phyloP scores from a whole-genome alignment of 1,284 basidiomycete genomes.

The Lignosus rhinocerotis region DNA sequence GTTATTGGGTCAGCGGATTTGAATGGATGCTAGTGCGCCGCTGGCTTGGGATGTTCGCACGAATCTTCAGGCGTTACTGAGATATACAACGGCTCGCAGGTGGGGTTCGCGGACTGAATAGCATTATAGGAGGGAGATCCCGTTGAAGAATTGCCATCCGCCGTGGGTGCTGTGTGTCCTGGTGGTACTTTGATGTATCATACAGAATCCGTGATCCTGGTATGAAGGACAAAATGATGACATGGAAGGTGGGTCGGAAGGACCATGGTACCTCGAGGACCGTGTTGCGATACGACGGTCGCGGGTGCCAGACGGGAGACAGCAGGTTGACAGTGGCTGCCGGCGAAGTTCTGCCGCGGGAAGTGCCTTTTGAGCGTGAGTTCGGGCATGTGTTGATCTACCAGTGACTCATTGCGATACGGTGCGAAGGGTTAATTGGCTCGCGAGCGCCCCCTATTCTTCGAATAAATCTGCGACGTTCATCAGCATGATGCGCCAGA shows the following conservation, averaged over 20 bases:
- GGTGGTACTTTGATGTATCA: conserved; percentile 14
- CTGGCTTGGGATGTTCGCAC: conserved; percentile 4
- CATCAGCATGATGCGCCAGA: conserved; percentile 5
- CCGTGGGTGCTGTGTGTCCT: conserved; percentile 20
- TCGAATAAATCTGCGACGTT: background rate
- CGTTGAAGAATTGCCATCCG: conserved; percentile 9
- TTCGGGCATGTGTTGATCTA: conserved; percentile 1
- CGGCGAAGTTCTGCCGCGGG: conserved; percentile 19
- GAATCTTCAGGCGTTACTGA: conserved; percentile 3
- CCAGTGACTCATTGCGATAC: conserved; percentile 11
- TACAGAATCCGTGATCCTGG: background rate
- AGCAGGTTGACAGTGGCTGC: background rate
- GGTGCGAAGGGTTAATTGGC: background rate
- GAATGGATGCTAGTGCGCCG: conserved; percentile 6
- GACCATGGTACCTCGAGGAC: background rate
- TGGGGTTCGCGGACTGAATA: conserved; percentile 20
- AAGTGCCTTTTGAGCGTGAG: conserved; percentile 11
- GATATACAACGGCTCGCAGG: conserved; percentile 14
- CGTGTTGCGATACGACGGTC: background rate
- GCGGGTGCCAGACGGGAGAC: conserved; percentile 2
- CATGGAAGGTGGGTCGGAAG: background rate
- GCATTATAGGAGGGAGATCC: conserved; percentile 16
- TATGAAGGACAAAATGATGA: background rate
- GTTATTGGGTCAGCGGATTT: conserved; percentile 6
- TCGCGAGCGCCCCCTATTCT: conserved; percentile 1